A percentile compares a stretch with the other conserved stretches of the same genome.
Conservation (phyloP, 2,329 filamentous ascomycete genomes). For the Diaporthe longicolla region DNA sequence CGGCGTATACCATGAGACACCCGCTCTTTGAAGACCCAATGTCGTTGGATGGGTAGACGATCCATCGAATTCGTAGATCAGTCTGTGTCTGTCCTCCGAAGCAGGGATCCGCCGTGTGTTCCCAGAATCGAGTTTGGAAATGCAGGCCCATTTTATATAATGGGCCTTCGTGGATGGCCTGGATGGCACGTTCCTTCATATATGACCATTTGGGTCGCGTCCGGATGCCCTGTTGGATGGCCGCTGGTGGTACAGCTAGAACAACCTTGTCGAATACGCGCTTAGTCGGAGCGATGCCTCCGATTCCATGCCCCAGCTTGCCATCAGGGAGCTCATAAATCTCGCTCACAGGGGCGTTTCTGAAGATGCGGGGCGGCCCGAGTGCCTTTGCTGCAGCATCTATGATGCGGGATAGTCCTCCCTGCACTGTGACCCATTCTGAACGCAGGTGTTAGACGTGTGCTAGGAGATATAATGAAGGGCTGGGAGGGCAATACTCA, state of each 20-base stretch:
- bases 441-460: background rate
- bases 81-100: background rate
- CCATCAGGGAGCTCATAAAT: background rate
- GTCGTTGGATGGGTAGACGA: background rate
- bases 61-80: background rate
- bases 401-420: background rate
- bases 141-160: background rate
- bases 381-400: background rate
- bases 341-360: background rate
- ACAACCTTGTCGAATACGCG: background rate
- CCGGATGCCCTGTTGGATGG: background rate
- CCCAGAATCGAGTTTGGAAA: background rate
- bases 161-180: background rate
- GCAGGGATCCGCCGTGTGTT: background rate
- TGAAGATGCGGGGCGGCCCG: background rate
- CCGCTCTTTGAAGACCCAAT: background rate
- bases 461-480: background rate
- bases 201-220: background rate
- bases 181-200: background rate
- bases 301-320: background rate
- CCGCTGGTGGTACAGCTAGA: background rate
- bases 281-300: background rate
- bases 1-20: background rate
- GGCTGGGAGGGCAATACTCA: background rate
- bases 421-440: background rate